Evolutionary conservation across 345 rosid genomes (phyloP).

Genomic region (Pelargonium nanum): DNA sequence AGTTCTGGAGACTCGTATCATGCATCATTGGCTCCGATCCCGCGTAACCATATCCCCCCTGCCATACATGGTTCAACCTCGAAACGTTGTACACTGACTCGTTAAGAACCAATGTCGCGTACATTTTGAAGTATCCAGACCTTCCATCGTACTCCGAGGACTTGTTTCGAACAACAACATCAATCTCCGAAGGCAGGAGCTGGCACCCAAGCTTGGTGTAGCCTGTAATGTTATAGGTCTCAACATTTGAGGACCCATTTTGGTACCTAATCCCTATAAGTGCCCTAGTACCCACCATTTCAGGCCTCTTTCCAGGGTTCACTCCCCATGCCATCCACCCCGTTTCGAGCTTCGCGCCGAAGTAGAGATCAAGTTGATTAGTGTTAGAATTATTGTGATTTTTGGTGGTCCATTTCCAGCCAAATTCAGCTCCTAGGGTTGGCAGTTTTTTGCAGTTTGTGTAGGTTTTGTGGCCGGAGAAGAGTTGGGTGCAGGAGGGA

Average conservation of each 20-base stretch:
- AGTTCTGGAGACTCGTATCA: conserved; percentile 19
- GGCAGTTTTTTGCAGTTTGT: conserved; percentile 4
- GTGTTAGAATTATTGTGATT: conserved; percentile 21
- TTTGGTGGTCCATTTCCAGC: conserved; percentile 23
- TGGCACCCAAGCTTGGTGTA: conserved; percentile 27
- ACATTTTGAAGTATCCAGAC: conserved; percentile 4
- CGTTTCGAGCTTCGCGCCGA: conserved; percentile 16
- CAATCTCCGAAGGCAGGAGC: conserved; percentile 21
- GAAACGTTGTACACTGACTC: conserved; percentile 14
- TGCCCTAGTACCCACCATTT: conserved; percentile 51
- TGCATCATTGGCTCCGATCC: conserved; percentile 27
- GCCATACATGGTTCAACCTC: conserved; percentile 42
- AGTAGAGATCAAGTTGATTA: conserved; percentile 15
- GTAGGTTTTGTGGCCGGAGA: neutral
- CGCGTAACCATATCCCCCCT: conserved; percentile 22
- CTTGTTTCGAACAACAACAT: conserved; percentile 5
- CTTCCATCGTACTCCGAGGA: neutral
- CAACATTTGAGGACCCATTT: conserved; percentile 1
- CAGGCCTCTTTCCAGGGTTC: conserved; percentile 24
- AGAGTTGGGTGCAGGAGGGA: neutral
- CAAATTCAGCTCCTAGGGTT: conserved; percentile 6
- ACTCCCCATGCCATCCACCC: conserved; percentile 62
- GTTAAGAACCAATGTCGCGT: conserved; percentile 23
- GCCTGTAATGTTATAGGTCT: conserved; percentile 26
- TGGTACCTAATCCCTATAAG: conserved; percentile 26